Evolutionary conservation across 257 asterid species (phyloP).

Genomic region (Schizonepeta tenuifolia): DNA sequence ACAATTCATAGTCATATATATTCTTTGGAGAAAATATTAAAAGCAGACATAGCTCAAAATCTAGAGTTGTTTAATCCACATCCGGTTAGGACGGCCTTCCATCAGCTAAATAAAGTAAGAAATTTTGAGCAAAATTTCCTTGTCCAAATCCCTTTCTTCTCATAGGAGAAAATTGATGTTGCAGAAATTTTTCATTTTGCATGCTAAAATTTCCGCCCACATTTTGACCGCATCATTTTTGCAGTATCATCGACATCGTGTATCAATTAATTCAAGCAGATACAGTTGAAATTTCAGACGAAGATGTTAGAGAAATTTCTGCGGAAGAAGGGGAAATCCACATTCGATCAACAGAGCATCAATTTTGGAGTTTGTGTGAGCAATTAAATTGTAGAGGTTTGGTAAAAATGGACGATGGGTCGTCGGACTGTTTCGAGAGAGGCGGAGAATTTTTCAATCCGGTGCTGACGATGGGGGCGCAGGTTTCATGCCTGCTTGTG

Average conservation of each 20-base stretch:
- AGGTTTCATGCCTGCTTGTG: conserved; percentile 84
- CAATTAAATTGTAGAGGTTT: conserved; percentile 15
- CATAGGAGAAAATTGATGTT: conserved; percentile 7
- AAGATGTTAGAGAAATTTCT: conserved; percentile 14
- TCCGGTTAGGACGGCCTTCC: conserved; percentile 47
- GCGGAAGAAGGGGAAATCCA: conserved; percentile 19
- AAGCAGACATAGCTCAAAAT: not conserved
- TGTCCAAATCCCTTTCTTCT: conserved; percentile 28
- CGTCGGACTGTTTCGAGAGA: conserved; percentile 36
- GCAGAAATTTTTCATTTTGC: conserved; percentile 34
- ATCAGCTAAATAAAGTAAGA: conserved; percentile 39
- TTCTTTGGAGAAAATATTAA: not conserved
- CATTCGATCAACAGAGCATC: conserved; percentile 11
- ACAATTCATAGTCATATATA: not conserved
- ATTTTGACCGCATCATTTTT: not conserved
- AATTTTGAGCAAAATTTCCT: conserved; percentile 27
- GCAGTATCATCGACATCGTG: not conserved
- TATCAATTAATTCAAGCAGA: not conserved
- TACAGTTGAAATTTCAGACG: not conserved
- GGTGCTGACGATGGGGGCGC: conserved; percentile 77
- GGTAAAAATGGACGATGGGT: conserved; percentile 41
- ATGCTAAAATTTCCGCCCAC: conserved; percentile 17
- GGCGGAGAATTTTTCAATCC: conserved; percentile 75
- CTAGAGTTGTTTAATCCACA: conserved; percentile 8
- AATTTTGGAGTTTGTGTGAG: conserved; percentile 14